phyloP scores from a whole-genome alignment of 768 basidiomycete species.

The Suillus clintonianus region DNA sequence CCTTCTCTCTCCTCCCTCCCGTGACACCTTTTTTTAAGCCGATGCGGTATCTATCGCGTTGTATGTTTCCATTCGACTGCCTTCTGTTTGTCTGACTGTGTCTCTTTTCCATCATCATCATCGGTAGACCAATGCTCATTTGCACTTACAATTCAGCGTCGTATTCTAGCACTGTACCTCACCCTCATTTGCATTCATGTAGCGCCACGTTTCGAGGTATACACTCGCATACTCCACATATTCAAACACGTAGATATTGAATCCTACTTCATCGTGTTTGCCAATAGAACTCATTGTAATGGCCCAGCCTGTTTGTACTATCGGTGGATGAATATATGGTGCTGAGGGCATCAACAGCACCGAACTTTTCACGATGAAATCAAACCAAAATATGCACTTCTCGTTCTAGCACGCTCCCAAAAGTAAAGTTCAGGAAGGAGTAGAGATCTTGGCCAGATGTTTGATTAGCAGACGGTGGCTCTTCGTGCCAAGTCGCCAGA shows the following conservation, averaged over 20 bases:
- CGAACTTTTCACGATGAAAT: neutral
- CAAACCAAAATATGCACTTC: neutral
- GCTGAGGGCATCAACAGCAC: neutral
- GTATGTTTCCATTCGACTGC: neutral
- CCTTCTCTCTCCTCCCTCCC: neutral
- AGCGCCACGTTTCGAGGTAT: conserved; percentile 4
- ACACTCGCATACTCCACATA: conserved; percentile 5
- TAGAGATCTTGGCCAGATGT: conserved; percentile 8
- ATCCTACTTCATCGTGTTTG: neutral
- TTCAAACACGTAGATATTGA: conserved; percentile 2
- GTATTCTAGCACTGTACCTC: conserved; percentile 12
- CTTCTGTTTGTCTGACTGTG: neutral
- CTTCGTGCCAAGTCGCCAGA: neutral
- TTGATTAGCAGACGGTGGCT: neutral
- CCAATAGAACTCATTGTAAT: neutral
- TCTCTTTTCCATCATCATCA: conserved; percentile 3
- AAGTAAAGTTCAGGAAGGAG: neutral
- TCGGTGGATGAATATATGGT: neutral
- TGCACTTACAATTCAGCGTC: conserved; percentile 9
- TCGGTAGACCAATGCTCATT: conserved; percentile 10
- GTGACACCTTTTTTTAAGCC: neutral
- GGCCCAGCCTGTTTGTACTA: neutral
- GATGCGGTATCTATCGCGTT: conserved; percentile 4
- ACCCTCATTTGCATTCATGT: conserved; percentile 7
- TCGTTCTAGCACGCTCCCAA: neutral